phyloP scores from a whole-genome alignment of 202 grass and related monocot species.

The Miscanthus sacchariflorus region DNA sequence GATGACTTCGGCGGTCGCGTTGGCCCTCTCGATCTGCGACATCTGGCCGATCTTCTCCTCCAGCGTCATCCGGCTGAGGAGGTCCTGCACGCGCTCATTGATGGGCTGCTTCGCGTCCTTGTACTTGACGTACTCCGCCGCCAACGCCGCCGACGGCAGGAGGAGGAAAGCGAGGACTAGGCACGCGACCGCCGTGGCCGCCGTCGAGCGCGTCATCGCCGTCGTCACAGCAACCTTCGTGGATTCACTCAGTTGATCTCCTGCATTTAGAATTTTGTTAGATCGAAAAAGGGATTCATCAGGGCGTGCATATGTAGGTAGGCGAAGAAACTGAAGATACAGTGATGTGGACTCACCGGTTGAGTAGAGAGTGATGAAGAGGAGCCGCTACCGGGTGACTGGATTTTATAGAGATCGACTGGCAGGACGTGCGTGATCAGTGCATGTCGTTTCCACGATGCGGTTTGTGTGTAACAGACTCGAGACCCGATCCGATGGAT shows the following conservation, averaged over 20 bases:
- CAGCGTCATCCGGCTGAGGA: constrained; percentile 71
- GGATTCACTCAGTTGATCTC: background rate
- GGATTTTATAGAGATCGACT: background rate
- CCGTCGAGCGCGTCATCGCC: constrained; percentile 33
- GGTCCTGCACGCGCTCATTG: constrained; percentile 63
- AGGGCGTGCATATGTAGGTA: background rate
- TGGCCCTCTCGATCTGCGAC: constrained; percentile 80
- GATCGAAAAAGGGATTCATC: background rate
- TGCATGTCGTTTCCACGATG: background rate
- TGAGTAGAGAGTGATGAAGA: background rate
- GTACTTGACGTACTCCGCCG: constrained; percentile 59
- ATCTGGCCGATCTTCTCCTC: constrained; percentile 95
- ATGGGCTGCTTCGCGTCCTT: constrained; percentile 67
- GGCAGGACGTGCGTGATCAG: background rate
- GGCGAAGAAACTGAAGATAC: background rate
- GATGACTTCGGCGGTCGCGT: constrained; percentile 58
- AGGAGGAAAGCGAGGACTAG: constrained; percentile 38
- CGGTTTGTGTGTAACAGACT: background rate
- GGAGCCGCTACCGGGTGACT: background rate
- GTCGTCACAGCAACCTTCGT: background rate
- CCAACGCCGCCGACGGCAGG: background rate
- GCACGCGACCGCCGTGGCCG: constrained; percentile 6
- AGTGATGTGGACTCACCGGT: background rate
- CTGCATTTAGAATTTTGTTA: background rate
- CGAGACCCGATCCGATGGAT: background rate